Conservation (phyloP, 2,329 filamentous ascomycete species). For the Ophiostoma montium region DNA sequence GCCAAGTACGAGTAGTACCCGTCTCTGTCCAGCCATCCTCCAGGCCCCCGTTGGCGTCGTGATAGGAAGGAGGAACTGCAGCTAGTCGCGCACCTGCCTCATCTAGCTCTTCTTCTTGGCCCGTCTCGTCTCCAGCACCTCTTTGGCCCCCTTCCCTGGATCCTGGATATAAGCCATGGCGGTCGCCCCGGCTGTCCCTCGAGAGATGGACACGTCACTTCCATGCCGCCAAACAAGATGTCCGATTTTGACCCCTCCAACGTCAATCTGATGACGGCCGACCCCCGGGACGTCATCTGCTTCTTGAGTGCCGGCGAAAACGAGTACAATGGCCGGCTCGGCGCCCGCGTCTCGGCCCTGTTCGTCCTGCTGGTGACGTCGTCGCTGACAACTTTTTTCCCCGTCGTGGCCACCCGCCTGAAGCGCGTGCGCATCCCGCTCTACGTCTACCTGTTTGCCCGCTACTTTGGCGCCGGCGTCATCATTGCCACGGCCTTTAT, state of each 20-base stretch:
- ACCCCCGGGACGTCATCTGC: conserved; percentile 32
- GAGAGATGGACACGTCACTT: too few relatives aligned
- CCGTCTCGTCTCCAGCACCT: too few relatives aligned
- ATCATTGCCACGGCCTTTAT: conserved; percentile 92
- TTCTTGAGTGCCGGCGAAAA: conserved; percentile 31
- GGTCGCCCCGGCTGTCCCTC: too few relatives aligned
- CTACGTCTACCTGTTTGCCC: conserved; percentile 64
- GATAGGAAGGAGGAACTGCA: too few relatives aligned
- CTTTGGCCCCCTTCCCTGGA: too few relatives aligned
- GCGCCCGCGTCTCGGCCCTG: conserved; percentile 54
- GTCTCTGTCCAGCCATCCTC: too few relatives aligned
- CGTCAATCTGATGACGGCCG: conserved; percentile 29
- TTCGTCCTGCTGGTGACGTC: conserved; percentile 61
- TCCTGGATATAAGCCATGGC: too few relatives aligned
- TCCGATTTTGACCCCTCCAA: conserved; percentile 23
- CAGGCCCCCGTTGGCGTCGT: too few relatives aligned
- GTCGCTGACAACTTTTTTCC: conserved; percentile 47
- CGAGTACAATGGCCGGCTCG: conserved; percentile 43
- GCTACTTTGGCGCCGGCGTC: conserved; percentile 87
- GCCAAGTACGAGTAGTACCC: too few relatives aligned
- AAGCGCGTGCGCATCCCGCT: conserved; percentile 41
- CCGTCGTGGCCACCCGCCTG: conserved; percentile 48
- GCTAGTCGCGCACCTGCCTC: too few relatives aligned
- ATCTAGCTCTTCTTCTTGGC: too few relatives aligned
- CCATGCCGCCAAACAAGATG: conserved; percentile 6